phyloP scores from a whole-genome alignment of 805 yeast species.

The Hanseniaspora mollemarum region DNA sequence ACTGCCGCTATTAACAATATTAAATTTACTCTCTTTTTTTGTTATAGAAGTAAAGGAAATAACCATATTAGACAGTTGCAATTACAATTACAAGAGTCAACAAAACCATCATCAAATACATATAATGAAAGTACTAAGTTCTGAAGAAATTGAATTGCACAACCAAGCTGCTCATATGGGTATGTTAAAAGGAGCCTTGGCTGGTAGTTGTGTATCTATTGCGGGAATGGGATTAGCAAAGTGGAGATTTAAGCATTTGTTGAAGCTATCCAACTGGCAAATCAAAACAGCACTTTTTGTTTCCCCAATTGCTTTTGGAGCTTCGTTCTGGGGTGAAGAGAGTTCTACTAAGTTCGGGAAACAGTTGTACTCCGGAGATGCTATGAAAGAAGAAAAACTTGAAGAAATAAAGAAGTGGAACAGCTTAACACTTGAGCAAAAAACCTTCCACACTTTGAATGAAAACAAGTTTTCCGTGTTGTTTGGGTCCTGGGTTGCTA shows the following conservation, averaged over 20 bases:
- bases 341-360: constrained; percentile 59
- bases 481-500: constrained; percentile 66
- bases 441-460: constrained; percentile 38
- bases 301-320: constrained; percentile 52
- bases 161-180: constrained; percentile 46
- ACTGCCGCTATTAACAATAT: too few species aligned
- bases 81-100: too few species aligned
- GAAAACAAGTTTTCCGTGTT: constrained; percentile 56
- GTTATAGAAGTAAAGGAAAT: too few species aligned
- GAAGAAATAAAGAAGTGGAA: constrained; percentile 46
- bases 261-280: constrained; percentile 39
- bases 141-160: constrained; percentile 59
- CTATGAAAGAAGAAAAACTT: constrained; percentile 30
- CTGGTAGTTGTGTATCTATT: constrained; percentile 48
- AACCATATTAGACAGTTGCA: too few species aligned
- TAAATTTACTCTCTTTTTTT: too few species aligned
- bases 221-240: constrained; percentile 45
- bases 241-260: constrained; percentile 36
- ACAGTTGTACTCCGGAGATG: constrained; percentile 42
- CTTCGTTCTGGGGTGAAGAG: constrained; percentile 58
- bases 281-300: constrained; percentile 54
- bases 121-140: constrained; percentile 54
- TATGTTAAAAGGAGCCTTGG: constrained; percentile 46
- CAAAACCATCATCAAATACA: neutral
- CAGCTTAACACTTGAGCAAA: constrained; percentile 38